phyloP scores from a whole-genome alignment of 139 green algal genomes.

The Dunaliella sp. region DNA sequence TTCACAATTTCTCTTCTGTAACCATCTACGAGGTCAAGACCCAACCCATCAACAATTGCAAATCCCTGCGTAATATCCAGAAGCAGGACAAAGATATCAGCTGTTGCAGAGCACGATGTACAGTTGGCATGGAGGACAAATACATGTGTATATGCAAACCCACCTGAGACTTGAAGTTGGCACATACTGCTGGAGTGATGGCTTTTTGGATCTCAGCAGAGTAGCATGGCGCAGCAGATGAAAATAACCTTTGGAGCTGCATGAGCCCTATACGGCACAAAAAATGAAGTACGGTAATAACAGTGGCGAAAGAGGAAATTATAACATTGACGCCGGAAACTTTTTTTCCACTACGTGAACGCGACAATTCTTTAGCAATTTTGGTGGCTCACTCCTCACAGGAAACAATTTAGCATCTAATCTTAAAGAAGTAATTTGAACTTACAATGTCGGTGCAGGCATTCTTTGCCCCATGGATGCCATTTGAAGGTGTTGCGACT shows the following conservation, averaged over 20 bases:
- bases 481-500: no score
- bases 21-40: neutral
- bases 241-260: neutral
- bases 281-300: no score
- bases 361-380: no score
- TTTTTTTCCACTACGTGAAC: no score
- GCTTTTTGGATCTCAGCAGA: neutral
- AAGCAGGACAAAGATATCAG: neutral
- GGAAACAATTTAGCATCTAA: no score
- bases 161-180: neutral
- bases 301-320: no score
- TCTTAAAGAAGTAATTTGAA: no score
- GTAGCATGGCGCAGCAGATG: neutral
- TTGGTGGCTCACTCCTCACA: no score
- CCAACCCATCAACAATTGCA: conserved; percentile 55
- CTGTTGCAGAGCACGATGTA: neutral
- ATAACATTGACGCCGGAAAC: no score
- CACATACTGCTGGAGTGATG: neutral
- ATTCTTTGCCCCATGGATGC: no score
- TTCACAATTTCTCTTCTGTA: conserved; percentile 42
- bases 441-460: no score
- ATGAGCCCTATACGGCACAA: no score
- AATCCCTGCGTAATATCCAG: conserved; percentile 37
- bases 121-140: neutral
- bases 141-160: neutral